These are phyloP conservation scores for Amniculicola lignicola DNA, from an alignment of 495 filamentous ascomycete genomes.

Conservation along the genomic window DNA sequence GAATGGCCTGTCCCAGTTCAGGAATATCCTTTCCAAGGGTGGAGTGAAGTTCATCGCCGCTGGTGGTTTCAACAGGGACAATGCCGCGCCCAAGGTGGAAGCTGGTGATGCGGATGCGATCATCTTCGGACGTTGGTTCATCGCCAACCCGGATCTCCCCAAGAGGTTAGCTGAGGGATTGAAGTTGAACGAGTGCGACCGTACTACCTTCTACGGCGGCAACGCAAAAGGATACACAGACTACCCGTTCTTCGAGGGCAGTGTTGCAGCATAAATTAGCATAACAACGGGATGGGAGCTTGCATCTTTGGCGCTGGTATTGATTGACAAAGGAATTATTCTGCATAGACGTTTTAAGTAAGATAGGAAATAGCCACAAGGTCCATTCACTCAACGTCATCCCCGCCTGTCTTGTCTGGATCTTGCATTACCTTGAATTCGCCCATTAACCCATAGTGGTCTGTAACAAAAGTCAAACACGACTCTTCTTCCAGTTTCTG, in stretches of 20 bases:
- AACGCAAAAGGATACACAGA: constrained; percentile 31
- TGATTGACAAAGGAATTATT: neutral
- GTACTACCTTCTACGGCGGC: constrained; percentile 33
- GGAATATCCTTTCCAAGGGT: constrained; percentile 25
- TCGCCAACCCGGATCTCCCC: constrained; percentile 35
- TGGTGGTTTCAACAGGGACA: constrained; percentile 32
- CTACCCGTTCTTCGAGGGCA: constrained; percentile 27
- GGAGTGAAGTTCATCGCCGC: constrained; percentile 29
- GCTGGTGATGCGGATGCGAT: constrained; percentile 26
- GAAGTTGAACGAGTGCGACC: constrained; percentile 27
- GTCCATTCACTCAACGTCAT: no score
- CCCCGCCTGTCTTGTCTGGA: neutral
- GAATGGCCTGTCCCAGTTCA: constrained; percentile 17
- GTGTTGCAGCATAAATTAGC: neutral
- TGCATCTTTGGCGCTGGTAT: constrained; percentile 13
- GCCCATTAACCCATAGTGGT: constrained; percentile 50
- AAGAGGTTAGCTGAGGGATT: constrained; percentile 28
- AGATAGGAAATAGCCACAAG: no score
- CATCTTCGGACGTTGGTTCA: constrained; percentile 34
- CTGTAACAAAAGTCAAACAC: constrained; percentile 49
- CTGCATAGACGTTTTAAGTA: neutral
- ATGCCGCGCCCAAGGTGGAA: constrained; percentile 28
- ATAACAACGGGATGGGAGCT: neutral
- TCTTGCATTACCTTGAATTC: constrained; percentile 19
- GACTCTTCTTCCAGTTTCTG: constrained; percentile 36